phyloP scores from a whole-genome alignment of 148 eudicot genomes.

The Bassia scoparia region DNA sequence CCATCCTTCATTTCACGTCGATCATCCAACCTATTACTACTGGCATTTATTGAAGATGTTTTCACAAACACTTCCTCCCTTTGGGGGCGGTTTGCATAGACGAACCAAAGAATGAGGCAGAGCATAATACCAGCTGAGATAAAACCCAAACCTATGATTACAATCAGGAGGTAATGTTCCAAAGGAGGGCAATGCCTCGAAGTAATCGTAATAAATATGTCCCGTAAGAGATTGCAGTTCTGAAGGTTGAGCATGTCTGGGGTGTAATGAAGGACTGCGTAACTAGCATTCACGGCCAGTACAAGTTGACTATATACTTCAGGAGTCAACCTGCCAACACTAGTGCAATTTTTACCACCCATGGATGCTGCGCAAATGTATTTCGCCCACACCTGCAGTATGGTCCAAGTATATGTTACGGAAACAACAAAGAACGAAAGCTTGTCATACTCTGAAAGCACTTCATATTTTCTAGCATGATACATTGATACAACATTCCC shows the following conservation, averaged over 20 bases:
- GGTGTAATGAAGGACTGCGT: slow-evolving; percentile 72
- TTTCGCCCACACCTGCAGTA: slow-evolving; percentile 73
- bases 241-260: slow-evolving; percentile 73
- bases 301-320: slow-evolving; percentile 57
- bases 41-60: slow-evolving; percentile 38
- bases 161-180: slow-evolving; percentile 52
- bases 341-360: slow-evolving; percentile 48
- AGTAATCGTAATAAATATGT: slow-evolving; percentile 61
- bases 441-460: neutral
- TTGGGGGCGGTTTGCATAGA: slow-evolving; percentile 88
- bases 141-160: slow-evolving; percentile 66
- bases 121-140: slow-evolving; percentile 88
- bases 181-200: slow-evolving; percentile 61
- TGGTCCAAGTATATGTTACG: neutral
- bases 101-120: slow-evolving; percentile 78
- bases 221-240: slow-evolving; percentile 82
- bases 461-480: too few species aligned
- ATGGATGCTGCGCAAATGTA: slow-evolving; percentile 56
- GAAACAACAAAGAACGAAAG: neutral
- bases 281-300: slow-evolving; percentile 64
- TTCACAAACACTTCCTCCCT: slow-evolving; percentile 91
- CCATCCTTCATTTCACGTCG: slow-evolving; percentile 26
- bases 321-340: slow-evolving; percentile 72
- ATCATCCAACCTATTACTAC: slow-evolving; percentile 11
- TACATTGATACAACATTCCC: too few species aligned